Conservation (phyloP, 352 stramenopile genomes). For the Peronospora tabacina region DNA sequence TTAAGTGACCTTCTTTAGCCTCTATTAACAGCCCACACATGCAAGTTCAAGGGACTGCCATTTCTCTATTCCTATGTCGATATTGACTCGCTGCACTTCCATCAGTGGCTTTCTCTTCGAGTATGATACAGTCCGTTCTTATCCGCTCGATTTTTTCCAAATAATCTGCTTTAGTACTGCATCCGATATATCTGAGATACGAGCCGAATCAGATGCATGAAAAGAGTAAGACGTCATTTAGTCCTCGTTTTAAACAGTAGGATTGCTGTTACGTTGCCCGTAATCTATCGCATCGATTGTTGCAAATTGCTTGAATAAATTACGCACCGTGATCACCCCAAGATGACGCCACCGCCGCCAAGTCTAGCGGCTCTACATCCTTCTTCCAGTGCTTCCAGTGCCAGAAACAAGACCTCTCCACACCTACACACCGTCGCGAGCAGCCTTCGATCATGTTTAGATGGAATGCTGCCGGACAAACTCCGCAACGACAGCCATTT, state of each 20-base stretch:
- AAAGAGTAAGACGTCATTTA: too few relatives aligned
- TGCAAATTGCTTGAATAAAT: not conserved
- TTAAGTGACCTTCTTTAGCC: too few relatives aligned
- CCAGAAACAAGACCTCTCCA: slow-evolving; percentile 56
- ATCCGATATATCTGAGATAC: too few relatives aligned
- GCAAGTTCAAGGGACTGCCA: too few relatives aligned
- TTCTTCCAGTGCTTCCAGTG: slow-evolving; percentile 2
- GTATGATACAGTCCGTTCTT: slow-evolving; percentile 64
- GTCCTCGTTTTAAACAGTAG: too few relatives aligned
- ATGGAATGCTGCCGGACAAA: slow-evolving; percentile 80
- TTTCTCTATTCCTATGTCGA: too few relatives aligned
- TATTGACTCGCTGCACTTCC: too few relatives aligned
- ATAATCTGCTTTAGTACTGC: slow-evolving; percentile 8
- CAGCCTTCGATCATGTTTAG: slow-evolving; percentile 72
- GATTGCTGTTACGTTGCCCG: not conserved
- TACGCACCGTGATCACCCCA: not conserved
- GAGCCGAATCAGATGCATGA: too few relatives aligned
- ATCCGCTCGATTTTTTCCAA: slow-evolving; percentile 11
- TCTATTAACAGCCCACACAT: too few relatives aligned
- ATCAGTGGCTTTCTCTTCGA: slow-evolving; percentile 7
- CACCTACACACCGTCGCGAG: slow-evolving; percentile 76
- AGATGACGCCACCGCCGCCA: slow-evolving; percentile 21
- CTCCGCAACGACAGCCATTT: slow-evolving; percentile 67
- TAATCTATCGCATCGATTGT: not conserved
- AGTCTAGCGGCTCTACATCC: not conserved